phyloP scores from a whole-genome alignment of 2,329 filamentous ascomycete genomes.

The Phaeoacremonium minimum region DNA sequence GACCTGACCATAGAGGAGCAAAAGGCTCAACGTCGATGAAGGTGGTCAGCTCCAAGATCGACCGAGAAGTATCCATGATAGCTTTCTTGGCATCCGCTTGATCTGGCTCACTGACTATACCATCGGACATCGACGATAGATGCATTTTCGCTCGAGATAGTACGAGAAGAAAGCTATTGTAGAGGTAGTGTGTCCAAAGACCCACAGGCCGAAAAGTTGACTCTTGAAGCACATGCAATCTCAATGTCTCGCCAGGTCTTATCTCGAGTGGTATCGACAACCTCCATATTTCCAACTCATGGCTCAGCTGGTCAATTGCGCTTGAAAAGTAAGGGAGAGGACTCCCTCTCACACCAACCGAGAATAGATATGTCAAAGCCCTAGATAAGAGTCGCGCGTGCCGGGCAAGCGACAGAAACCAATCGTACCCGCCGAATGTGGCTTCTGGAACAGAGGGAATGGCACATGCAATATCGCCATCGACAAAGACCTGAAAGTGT shows the following conservation, averaged over 20 bases:
- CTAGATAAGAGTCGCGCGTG: constrained; percentile 20
- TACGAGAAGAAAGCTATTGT: constrained; percentile 19
- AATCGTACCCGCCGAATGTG: constrained; percentile 16
- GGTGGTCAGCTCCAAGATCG: constrained; percentile 20
- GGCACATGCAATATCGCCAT: constrained; percentile 24
- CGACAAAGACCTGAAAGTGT: constrained; percentile 21
- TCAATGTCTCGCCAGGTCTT: constrained; percentile 10
- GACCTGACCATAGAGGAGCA: constrained; percentile 19
- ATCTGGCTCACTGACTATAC: constrained; percentile 5
- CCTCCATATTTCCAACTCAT: constrained; percentile 22
- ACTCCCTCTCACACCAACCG: constrained; percentile 18
- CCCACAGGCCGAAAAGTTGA: constrained; percentile 5
- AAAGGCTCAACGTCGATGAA: constrained; percentile 22
- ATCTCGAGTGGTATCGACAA: constrained; percentile 16
- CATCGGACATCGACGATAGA: constrained; percentile 7
- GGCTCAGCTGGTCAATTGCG: constrained; percentile 17
- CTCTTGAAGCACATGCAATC: constrained; percentile 3
- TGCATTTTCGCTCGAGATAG: constrained; percentile 19
- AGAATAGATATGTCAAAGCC: constrained; percentile 21
- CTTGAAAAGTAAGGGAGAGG: constrained; percentile 17
- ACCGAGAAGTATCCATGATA: constrained; percentile 16
- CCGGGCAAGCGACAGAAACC: constrained; percentile 18
- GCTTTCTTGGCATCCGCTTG: constrained; percentile 12
- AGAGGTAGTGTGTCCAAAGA: constrained; percentile 18
- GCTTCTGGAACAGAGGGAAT: constrained; percentile 17